Evolutionary conservation across 2,329 filamentous ascomycete genomes (phyloP).

Genomic region (Fusarium sp.): DNA sequence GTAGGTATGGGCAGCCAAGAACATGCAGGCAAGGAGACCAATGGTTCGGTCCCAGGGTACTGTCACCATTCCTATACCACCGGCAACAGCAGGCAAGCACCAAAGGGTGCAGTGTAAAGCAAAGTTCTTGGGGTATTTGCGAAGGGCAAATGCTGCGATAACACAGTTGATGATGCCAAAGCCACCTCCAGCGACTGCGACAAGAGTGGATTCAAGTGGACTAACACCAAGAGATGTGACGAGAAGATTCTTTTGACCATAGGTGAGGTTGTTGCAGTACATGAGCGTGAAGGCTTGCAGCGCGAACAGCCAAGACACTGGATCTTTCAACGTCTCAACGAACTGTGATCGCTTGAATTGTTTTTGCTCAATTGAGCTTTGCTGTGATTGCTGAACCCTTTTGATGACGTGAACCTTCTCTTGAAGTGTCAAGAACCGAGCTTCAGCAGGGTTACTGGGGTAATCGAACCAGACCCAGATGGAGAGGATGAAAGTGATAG

Average conservation of each 20-base stretch:
- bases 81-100: conserved; percentile 44
- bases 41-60: conserved; percentile 42
- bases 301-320: conserved; percentile 48
- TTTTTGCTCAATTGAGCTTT: conserved; percentile 53
- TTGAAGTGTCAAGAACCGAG: conserved; percentile 53
- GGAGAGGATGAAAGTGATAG: conserved; percentile 49
- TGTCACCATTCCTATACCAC: conserved; percentile 47
- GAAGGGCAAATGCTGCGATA: conserved; percentile 47
- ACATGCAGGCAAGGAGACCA: conserved; percentile 40
- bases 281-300: conserved; percentile 50
- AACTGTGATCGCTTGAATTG: conserved; percentile 50
- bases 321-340: conserved; percentile 45
- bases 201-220: conserved; percentile 53
- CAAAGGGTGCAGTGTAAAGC: conserved; percentile 47
- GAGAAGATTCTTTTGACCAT: conserved; percentile 54
- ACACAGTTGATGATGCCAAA: conserved; percentile 50
- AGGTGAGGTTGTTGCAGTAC: conserved; percentile 54
- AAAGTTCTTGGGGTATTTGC: conserved; percentile 46
- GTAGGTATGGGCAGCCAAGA: conserved; percentile 51
- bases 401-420: conserved; percentile 54
- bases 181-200: conserved; percentile 51
- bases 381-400: conserved; percentile 48
- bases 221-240: conserved; percentile 50
- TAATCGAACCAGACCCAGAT: conserved; percentile 51
- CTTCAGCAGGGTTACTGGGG: conserved; percentile 54